Base-by-base conservation (phyloP, 2,329 filamentous ascomycete genomes). In the Scleromitrula shiraiana region DNA sequence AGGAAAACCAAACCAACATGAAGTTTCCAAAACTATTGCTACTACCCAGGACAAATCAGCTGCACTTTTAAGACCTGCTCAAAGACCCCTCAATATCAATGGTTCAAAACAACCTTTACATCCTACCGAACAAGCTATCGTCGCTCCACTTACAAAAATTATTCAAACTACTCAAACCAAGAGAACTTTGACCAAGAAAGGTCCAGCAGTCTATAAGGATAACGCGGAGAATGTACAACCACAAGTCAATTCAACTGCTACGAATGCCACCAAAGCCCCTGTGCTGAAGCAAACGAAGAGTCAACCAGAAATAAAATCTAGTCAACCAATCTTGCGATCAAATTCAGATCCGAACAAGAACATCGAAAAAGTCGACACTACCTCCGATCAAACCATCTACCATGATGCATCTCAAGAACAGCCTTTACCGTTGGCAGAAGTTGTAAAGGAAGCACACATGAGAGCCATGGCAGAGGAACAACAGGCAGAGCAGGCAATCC, bases 41-140 rank as follows among this genome's bases (percentile, higher is more conserved):
- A n/a, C n/a, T n/a, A 39, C 42, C n/a, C 49, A 52, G 44, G 61
- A 69, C 19, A 70, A 67, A 51, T 74, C 75, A 59, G 64, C 71
- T 7, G 64, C 67, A 14, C 64, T 70, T 26, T 65, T 77, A 37
- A 74, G 77, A 56, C 80, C 80, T n/a, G 77, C 79, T n/a, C 79
- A 84, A 59, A 74, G 80, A 50, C 76, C 77, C 23, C 57, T 76
- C 36, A 59, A 57, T 53, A 51, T 46, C 36, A 50, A 53, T 26
- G 46, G 47, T 29, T 41, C 17, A 62, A 62, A 40, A 41, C 46
- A 24, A 26, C 32, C 27, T 44, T 23, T 38, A 36, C 46, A 43
- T 44, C 40, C 46, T 19, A 27, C 32, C 14, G 40, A 42, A 43
- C 44, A 43, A 26, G 30, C 32, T 19, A 29, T 40, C n/a, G 27